phyloP scores from a whole-genome alignment of 148 eudicot genomes.

The Fagopyrum homotropicum region DNA sequence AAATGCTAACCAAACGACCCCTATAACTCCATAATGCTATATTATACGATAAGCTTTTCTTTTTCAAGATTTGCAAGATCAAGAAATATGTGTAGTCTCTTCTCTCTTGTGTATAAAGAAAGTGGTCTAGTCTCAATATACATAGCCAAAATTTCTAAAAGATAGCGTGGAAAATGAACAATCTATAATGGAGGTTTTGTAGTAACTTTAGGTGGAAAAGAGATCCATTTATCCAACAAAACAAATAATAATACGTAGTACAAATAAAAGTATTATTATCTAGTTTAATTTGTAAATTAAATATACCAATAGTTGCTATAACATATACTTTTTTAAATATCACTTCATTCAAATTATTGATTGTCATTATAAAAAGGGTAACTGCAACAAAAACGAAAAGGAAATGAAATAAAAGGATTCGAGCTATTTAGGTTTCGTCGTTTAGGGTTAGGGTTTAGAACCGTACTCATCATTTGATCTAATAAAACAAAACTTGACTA shows the following conservation, averaged over 20 bases:
- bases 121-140: slow-evolving; percentile 1
- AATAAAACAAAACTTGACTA: too few relatives aligned
- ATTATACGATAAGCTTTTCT: not conserved
- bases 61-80: not conserved
- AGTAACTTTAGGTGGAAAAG: slow-evolving; percentile 6
- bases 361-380: too few relatives aligned
- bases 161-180: not conserved
- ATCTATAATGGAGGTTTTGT: not conserved
- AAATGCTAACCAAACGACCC: too few relatives aligned
- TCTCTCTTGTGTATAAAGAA: not conserved
- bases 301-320: too few relatives aligned
- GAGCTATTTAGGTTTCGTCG: too few relatives aligned
- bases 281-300: too few relatives aligned
- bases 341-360: too few relatives aligned
- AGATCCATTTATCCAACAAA: not conserved
- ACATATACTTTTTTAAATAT: too few relatives aligned
- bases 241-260: not conserved
- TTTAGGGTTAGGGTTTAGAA: too few relatives aligned
- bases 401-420: too few relatives aligned
- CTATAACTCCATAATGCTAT: not conserved
- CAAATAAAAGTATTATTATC: not conserved
- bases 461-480: too few relatives aligned
- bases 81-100: not conserved
- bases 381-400: too few relatives aligned
- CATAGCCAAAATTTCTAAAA: not conserved